phyloP scores from a whole-genome alignment of 805 yeast genomes.

The Metschnikowia gelsemii region DNA sequence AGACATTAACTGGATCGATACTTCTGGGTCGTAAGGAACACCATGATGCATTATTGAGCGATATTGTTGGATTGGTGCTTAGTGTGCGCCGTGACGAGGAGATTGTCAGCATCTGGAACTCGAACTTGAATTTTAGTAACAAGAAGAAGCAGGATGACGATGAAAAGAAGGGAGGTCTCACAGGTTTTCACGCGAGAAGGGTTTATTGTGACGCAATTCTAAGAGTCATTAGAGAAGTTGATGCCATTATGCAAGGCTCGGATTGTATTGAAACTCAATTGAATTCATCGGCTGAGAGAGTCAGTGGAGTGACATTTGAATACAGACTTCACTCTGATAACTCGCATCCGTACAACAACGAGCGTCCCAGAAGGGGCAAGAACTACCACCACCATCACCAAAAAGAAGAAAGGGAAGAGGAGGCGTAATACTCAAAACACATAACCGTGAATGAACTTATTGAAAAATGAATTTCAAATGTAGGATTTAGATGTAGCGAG shows the following conservation, averaged over 20 bases:
- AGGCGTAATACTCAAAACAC: background rate
- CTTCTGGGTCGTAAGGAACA: slow-evolving; percentile 39
- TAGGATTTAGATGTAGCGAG: too few species aligned
- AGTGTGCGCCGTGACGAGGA: slow-evolving; percentile 61
- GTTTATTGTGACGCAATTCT: slow-evolving; percentile 48
- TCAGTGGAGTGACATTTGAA: slow-evolving; percentile 46
- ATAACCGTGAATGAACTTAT: too few species aligned
- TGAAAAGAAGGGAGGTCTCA: slow-evolving; percentile 30
- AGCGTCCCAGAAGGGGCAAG: slow-evolving; percentile 18
- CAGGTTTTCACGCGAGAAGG: slow-evolving; percentile 46
- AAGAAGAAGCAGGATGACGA: slow-evolving; percentile 26
- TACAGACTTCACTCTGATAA: slow-evolving; percentile 47
- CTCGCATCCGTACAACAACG: slow-evolving; percentile 16
- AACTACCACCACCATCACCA: slow-evolving; percentile 16
- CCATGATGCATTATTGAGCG: slow-evolving; percentile 43
- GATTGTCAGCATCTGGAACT: slow-evolving; percentile 62
- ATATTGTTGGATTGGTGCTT: slow-evolving; percentile 59
- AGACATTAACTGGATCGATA: slow-evolving; percentile 50
- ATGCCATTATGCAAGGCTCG: slow-evolving; percentile 39
- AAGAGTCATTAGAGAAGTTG: slow-evolving; percentile 48
- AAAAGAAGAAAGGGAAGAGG: slow-evolving; percentile 12
- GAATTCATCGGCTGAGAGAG: slow-evolving; percentile 40
- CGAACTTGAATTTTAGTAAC: slow-evolving; percentile 38
- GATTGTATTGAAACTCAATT: slow-evolving; percentile 34
- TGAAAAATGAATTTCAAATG: too few species aligned